Base-by-base conservation (phyloP, 2,329 filamentous ascomycete genomes). In the Alternaria novae-zelandiae region DNA sequence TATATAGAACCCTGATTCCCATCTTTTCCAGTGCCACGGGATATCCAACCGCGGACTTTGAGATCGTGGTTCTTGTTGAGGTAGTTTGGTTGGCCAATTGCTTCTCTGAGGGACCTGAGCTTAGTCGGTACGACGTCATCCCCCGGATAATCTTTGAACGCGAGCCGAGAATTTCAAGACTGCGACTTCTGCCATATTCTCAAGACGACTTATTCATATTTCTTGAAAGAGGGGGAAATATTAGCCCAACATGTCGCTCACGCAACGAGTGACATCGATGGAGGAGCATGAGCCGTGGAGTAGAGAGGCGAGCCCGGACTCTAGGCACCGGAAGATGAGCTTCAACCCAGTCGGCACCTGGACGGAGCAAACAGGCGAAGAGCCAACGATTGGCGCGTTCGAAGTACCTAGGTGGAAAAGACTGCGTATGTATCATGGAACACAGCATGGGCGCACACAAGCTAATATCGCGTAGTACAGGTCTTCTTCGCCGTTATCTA, bases 401-500 rank as follows among this genome's bases (percentile, higher is more conserved):
- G 86, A 89, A 74, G 84, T 88, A 28, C 82, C 83, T 64, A 83
- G 82, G 61, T 78, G 80, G 62, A 87, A 83, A 73, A 80, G 87
- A 66, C 82, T 88, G 63, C 69, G 85, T 87, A 77, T 75, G 84
- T 78, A 43, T 47, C 30, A 8, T 32, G 15, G 9, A 3, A n/a
- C 6, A 13, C 11, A 15, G n/a, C 21, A 23, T 30, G 9, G 21
- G 8, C 11, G 10, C 13, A 20, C 23, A 44, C 8, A 10, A 57
- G 63, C 71, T 78, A 60, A 78, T 43, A 7, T 43, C 25, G 20
- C 32, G 60, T 71, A 93, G 90, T 86, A 15, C 92, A 95, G 81
- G 87, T 94, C n/a, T 80, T 81, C 44, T 82, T 87, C 50, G 90
- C 89, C 6, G 88, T 92, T 1, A 71, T 92, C 11, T 92, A 91